These are phyloP conservation scores for Hymenoscyphus scutula DNA, from an alignment of 2,329 filamentous ascomycete species.

Conservation along the genomic window DNA sequence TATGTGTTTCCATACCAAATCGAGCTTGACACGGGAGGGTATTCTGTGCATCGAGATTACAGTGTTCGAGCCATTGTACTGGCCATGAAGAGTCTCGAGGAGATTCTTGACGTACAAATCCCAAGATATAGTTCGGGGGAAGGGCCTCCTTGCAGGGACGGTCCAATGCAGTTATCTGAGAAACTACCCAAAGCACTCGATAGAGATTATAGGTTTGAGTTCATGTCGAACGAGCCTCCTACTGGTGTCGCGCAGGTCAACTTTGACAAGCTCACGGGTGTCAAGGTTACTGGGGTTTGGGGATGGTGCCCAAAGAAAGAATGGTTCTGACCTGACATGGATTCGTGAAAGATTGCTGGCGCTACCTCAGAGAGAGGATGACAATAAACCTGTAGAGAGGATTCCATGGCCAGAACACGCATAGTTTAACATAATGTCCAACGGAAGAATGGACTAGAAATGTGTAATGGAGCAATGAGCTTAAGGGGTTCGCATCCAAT, in stretches of 20 bases:
- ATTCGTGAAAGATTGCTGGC: neutral
- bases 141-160: neutral
- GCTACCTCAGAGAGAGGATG: too few species aligned
- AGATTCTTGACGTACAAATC: neutral
- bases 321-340: neutral
- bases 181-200: neutral
- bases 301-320: conserved; percentile 2
- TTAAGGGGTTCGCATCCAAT: too few species aligned
- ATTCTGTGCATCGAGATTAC: neutral
- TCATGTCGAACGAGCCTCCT: neutral
- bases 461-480: too few species aligned
- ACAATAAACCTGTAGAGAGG: too few species aligned
- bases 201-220: neutral
- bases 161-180: conserved; percentile 3
- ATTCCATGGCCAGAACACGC: neutral
- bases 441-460: too few species aligned
- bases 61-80: neutral
- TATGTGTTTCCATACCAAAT: neutral
- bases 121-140: neutral
- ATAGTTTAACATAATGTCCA: neutral
- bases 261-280: neutral
- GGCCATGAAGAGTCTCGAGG: neutral
- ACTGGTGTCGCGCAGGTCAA: neutral
- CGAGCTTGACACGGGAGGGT: neutral
- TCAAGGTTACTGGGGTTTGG: conserved; percentile 1